These are phyloP conservation scores for Pseudogymnoascus sp. DNA, from an alignment of 2,329 filamentous ascomycete species.

Conservation along the genomic window DNA sequence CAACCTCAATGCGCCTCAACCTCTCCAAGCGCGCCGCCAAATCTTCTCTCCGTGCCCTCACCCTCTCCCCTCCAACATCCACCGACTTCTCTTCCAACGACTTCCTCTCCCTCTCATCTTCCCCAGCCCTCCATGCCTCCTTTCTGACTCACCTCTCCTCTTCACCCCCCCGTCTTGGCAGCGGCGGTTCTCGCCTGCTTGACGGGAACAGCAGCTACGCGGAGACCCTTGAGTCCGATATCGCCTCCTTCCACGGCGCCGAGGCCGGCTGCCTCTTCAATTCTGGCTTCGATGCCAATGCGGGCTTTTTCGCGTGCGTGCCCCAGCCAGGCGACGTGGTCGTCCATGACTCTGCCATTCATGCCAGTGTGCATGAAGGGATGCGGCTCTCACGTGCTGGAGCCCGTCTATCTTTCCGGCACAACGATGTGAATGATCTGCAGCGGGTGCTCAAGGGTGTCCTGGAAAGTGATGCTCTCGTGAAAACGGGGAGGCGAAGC, in stretches of 20 bases:
- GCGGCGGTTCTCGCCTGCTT: slow-evolving; percentile 45
- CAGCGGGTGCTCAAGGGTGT: slow-evolving; percentile 22
- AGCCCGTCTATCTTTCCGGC: slow-evolving; percentile 43
- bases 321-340: slow-evolving; percentile 55
- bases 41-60: slow-evolving; percentile 37
- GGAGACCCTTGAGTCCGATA: slow-evolving; percentile 38
- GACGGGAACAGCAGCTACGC: slow-evolving; percentile 43
- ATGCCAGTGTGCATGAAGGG: slow-evolving; percentile 72
- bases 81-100: slow-evolving; percentile 73
- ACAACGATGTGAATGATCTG: slow-evolving; percentile 42
- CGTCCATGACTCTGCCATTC: slow-evolving; percentile 67
- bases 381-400: slow-evolving; percentile 57
- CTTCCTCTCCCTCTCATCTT: slow-evolving; percentile 66
- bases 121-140: slow-evolving; percentile 47
- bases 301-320: slow-evolving; percentile 52
- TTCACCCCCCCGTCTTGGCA: slow-evolving; percentile 34
- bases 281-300: slow-evolving; percentile 60
- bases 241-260: slow-evolving; percentile 42
- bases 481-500: slow-evolving; percentile 32
- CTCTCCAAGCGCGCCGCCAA: slow-evolving; percentile 4
- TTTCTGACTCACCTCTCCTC: slow-evolving; percentile 42
- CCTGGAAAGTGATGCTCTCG: not conserved
- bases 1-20: not conserved
- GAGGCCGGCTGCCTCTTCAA: slow-evolving; percentile 44
- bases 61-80: slow-evolving; percentile 55